Evolutionary conservation across 2,329 filamentous ascomycete genomes (phyloP).

Genomic region (Microthyrium microscopicum): DNA sequence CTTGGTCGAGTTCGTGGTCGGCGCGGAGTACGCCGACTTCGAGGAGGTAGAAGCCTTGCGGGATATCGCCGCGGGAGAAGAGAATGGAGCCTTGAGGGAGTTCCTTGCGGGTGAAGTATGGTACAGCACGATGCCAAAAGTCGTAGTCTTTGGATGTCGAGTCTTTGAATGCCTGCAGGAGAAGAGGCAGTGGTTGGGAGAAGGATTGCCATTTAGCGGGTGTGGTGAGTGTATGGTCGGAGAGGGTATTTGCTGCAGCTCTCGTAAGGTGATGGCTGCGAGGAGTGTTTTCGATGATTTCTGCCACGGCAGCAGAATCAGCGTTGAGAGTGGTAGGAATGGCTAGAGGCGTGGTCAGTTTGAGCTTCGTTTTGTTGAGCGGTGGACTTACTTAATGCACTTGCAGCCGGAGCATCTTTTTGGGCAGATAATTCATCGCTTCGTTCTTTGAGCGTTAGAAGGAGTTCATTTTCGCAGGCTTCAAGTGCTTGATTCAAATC

Average conservation of each 20-base stretch:
- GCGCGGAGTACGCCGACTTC: slow-evolving; percentile 78
- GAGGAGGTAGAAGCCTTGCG: slow-evolving; percentile 76
- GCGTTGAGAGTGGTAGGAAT: slow-evolving; percentile 5
- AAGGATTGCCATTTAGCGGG: slow-evolving; percentile 66
- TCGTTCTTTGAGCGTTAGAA: slow-evolving; percentile 61
- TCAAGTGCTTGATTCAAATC: slow-evolving; percentile 88
- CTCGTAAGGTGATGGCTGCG: slow-evolving; percentile 60
- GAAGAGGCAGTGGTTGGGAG: slow-evolving; percentile 75
- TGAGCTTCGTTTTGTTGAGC: slow-evolving; percentile 18
- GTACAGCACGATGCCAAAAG: slow-evolving; percentile 73
- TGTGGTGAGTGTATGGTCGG: slow-evolving; percentile 39
- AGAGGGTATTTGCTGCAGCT: slow-evolving; percentile 61
- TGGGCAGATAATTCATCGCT: slow-evolving; percentile 42
- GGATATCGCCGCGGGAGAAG: slow-evolving; percentile 57
- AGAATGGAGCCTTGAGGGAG: slow-evolving; percentile 55
- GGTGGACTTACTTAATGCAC: too few species aligned
- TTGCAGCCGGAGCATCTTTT: slow-evolving; percentile 19
- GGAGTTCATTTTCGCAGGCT: slow-evolving; percentile 82
- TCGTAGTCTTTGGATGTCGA: slow-evolving; percentile 76
- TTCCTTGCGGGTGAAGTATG: slow-evolving; percentile 57
- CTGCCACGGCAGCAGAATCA: background rate
- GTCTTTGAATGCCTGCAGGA: slow-evolving; percentile 89
- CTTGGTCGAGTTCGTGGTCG: slow-evolving; percentile 83
- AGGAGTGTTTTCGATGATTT: slow-evolving; percentile 45
- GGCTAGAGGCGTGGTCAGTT: slow-evolving; percentile 1